Conservation (phyloP, 495 filamentous ascomycete species). For the Astrothelium subdiscretum region DNA sequence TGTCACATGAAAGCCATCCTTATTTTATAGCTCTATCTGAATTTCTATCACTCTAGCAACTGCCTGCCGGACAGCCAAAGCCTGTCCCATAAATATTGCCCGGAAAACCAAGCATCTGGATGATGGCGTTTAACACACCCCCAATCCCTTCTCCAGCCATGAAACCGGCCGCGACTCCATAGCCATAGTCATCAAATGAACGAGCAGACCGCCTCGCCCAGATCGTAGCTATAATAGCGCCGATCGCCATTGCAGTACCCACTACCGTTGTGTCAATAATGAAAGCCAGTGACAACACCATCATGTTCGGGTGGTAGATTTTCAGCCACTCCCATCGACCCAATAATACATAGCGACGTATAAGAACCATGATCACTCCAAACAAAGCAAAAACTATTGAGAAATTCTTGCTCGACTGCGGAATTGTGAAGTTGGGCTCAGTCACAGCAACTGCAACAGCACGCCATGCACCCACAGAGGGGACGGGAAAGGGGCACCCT, state of each 20-base stretch:
- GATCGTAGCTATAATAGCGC: slow-evolving; percentile 41
- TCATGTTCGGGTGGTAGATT: slow-evolving; percentile 54
- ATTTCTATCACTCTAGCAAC: not conserved
- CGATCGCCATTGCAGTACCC: slow-evolving; percentile 46
- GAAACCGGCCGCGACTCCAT: slow-evolving; percentile 53
- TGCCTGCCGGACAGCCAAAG: slow-evolving; percentile 9
- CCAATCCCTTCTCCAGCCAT: slow-evolving; percentile 60
- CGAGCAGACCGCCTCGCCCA: slow-evolving; percentile 47
- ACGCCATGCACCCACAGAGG: slow-evolving; percentile 54
- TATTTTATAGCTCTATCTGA: too few species aligned
- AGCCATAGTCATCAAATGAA: slow-evolving; percentile 51
- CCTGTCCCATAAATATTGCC: slow-evolving; percentile 8
- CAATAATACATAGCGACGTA: slow-evolving; percentile 47
- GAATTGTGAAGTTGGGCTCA: slow-evolving; percentile 45
- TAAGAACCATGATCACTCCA: slow-evolving; percentile 34
- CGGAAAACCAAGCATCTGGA: slow-evolving; percentile 15
- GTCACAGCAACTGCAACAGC: slow-evolving; percentile 56
- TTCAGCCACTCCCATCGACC: slow-evolving; percentile 44
- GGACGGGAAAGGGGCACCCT: slow-evolving; percentile 43
- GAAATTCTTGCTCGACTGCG: slow-evolving; percentile 43
- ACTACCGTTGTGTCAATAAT: slow-evolving; percentile 47
- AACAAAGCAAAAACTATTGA: slow-evolving; percentile 43
- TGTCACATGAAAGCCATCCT: too few species aligned
- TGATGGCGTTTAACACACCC: slow-evolving; percentile 15
- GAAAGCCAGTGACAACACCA: slow-evolving; percentile 52